Evolutionary conservation across 2,329 filamentous ascomycete genomes (phyloP).

Genomic region (Penicillium decumbens): DNA sequence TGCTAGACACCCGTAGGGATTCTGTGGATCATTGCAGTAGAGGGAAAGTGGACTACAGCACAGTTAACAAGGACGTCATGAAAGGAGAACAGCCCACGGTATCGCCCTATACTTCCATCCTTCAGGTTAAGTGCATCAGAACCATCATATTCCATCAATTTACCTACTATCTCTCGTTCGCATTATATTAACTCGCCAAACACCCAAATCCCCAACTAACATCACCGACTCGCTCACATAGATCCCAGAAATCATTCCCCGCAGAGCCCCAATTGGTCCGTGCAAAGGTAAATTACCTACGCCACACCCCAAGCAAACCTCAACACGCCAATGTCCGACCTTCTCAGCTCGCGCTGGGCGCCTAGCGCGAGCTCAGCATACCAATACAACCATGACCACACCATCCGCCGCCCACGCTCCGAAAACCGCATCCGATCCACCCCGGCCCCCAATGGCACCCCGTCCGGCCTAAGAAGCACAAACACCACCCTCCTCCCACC

Average conservation of each 20-base stretch:
- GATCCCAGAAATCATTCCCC: no score
- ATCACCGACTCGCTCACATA: no score
- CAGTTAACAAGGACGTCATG: no score
- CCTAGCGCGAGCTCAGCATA: slow-evolving; percentile 8
- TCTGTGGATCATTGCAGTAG: no score
- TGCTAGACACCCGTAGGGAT: no score
- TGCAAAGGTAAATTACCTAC: slow-evolving; percentile 3
- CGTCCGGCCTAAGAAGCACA: not conserved
- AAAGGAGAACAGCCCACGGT: no score
- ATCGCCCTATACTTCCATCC: no score
- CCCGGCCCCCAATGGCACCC: not conserved
- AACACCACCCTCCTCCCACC: slow-evolving; percentile 15
- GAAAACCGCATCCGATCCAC: slow-evolving; percentile 2
- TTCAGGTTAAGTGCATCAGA: no score
- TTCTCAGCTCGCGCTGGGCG: slow-evolving; percentile 26
- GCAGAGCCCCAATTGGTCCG: slow-evolving; percentile 4
- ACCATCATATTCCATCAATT: no score
- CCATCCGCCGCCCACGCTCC: slow-evolving; percentile 7
- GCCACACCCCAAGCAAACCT: not conserved
- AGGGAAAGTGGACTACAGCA: no score
- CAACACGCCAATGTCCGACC: slow-evolving; percentile 10
- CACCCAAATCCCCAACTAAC: not conserved
- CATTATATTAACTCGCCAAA: no score
- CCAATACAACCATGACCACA: not conserved
- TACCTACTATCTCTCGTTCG: no score